phyloP scores from a whole-genome alignment of 805 yeast species.

The Danielia oregonensis region DNA sequence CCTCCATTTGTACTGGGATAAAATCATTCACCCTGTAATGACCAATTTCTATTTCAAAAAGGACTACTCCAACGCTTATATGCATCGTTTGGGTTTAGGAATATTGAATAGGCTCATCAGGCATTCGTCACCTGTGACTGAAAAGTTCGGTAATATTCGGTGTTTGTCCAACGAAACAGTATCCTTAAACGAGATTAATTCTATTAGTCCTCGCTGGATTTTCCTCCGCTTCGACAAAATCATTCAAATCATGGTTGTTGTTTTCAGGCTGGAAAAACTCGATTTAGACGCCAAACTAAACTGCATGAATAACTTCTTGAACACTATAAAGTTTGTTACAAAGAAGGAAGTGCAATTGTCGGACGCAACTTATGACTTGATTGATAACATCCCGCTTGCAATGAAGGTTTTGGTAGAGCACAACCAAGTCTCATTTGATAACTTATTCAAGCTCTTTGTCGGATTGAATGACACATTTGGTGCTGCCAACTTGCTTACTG shows the following conservation, averaged over 20 bases:
- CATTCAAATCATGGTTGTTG: constrained; percentile 21
- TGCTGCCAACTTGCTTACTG: constrained; percentile 18
- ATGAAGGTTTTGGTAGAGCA: constrained; percentile 20
- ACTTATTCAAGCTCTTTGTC: constrained; percentile 22
- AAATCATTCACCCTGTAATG: constrained; percentile 29
- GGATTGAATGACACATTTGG: constrained; percentile 32
- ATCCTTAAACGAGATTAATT: constrained; percentile 24
- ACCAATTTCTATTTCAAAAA: constrained; percentile 31
- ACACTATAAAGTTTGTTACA: constrained; percentile 22
- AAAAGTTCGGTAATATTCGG: constrained; percentile 24
- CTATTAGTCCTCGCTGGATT: constrained; percentile 34
- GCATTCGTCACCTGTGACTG: constrained; percentile 16
- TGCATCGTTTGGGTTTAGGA: constrained; percentile 29
- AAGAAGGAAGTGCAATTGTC: constrained; percentile 29
- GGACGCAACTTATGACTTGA: constrained; percentile 28
- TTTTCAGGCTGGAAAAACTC: constrained; percentile 23
- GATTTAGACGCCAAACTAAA: constrained; percentile 22
- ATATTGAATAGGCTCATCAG: constrained; percentile 25
- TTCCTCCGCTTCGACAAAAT: constrained; percentile 28
- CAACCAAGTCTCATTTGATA: constrained; percentile 16
- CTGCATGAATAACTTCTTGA: constrained; percentile 22
- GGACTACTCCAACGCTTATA: constrained; percentile 16
- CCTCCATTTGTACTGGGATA: constrained; percentile 36
- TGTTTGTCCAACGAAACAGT: constrained; percentile 33
- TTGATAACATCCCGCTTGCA: constrained; percentile 28